phyloP scores from a whole-genome alignment of 176 grass and related monocot genomes.

The Poa pratensis region DNA sequence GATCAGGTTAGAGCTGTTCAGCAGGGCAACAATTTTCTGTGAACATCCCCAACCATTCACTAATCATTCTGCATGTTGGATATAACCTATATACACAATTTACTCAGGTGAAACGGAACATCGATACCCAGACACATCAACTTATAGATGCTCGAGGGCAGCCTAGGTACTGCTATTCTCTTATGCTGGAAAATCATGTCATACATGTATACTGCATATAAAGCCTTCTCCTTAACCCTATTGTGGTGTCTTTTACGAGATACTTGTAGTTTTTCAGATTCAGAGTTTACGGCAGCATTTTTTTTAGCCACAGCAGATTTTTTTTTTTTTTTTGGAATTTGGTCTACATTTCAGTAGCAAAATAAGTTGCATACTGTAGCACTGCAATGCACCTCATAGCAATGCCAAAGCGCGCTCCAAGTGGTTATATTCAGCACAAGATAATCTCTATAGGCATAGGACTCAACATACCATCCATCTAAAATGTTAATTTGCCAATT shows the following conservation, averaged over 20 bases:
- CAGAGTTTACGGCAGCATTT: not conserved
- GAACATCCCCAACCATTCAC: not conserved
- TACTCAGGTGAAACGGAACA: constrained; percentile 85
- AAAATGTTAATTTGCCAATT: constrained; percentile 18
- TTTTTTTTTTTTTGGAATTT: not conserved
- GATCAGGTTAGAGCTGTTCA: constrained; percentile 64
- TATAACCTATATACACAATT: constrained; percentile 31
- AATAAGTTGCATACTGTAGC: not conserved
- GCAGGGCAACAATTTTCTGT: not conserved
- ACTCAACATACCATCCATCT: not conserved
- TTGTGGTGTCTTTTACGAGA: not conserved
- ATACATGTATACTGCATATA: not conserved
- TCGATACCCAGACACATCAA: constrained; percentile 75
- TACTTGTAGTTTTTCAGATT: not conserved
- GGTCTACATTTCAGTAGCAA: not conserved
- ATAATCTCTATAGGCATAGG: constrained; percentile 8
- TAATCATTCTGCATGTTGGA: constrained; percentile 16
- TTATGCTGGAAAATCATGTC: not conserved
- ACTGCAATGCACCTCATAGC: not conserved
- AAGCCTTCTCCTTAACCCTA: not conserved
- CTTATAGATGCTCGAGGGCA: constrained; percentile 86
- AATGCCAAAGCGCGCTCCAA: not conserved
- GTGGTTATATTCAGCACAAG: not conserved
- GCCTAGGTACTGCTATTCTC: constrained; percentile 69
- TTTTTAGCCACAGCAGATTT: not conserved